Evolutionary conservation across 768 basidiomycete genomes (phyloP).

Genomic region (Lanmaoa pseudosensibilis): DNA sequence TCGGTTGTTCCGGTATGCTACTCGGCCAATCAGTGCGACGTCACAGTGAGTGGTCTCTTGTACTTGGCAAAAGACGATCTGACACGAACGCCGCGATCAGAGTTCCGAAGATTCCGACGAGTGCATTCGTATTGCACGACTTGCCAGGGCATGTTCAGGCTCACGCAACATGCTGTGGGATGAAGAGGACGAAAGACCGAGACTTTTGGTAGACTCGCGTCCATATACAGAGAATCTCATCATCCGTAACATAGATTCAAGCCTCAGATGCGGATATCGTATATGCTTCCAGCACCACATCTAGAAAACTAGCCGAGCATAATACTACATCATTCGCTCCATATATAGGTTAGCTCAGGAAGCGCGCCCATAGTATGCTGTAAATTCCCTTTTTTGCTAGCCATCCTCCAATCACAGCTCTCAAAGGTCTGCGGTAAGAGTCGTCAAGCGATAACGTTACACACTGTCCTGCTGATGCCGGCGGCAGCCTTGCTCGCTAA

Average conservation of each 20-base stretch:
- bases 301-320: too few relatives aligned
- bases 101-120: constrained; percentile 55
- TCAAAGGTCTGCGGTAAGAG: too few relatives aligned
- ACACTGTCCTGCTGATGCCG: too few relatives aligned
- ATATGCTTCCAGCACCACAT: constrained; percentile 55
- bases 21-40: constrained; percentile 63
- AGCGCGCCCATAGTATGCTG: too few relatives aligned
- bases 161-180: constrained; percentile 85
- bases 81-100: constrained; percentile 23
- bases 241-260: constrained; percentile 69
- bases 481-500: constrained; percentile 61
- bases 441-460: too few relatives aligned
- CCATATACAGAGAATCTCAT: not conserved
- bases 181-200: constrained; percentile 78
- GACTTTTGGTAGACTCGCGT: constrained; percentile 62
- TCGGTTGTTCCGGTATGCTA: constrained; percentile 80
- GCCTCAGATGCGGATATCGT: constrained; percentile 79
- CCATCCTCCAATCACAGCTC: too few relatives aligned
- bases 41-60: constrained; percentile 52
- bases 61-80: not conserved
- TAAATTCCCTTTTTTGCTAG: too few relatives aligned
- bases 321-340: too few relatives aligned
- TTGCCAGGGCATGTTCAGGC: constrained; percentile 90
- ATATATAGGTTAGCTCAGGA: too few relatives aligned
- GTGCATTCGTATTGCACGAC: constrained; percentile 88